phyloP scores from a whole-genome alignment of 106 monocot genomes.

The Dendrobium chrysotoxum region DNA sequence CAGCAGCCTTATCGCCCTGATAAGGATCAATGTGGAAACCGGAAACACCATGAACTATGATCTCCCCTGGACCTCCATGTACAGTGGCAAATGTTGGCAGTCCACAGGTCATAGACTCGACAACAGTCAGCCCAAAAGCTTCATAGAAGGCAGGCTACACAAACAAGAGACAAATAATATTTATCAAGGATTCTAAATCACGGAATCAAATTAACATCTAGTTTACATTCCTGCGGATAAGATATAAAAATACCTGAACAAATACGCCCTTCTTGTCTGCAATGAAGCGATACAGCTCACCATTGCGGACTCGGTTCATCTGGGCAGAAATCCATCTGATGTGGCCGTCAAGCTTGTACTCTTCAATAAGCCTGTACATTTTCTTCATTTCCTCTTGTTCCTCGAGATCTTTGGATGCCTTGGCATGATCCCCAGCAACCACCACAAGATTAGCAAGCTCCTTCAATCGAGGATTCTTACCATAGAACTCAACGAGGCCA shows the following conservation, averaged over 20 bases:
- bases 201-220: background rate
- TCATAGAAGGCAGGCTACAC: conserved; percentile 68
- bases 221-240: background rate
- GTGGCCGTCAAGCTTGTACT: conserved; percentile 60
- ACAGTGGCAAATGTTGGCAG: conserved; percentile 67
- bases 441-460: conserved; percentile 69
- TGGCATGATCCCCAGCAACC: conserved; percentile 68
- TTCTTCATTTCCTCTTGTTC: conserved; percentile 70
- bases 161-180: background rate
- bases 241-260: conserved; percentile 39
- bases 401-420: conserved; percentile 58
- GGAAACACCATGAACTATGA: conserved; percentile 57
- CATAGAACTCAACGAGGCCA: conserved; percentile 62
- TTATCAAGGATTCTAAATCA: background rate
- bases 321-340: conserved; percentile 80
- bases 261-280: conserved; percentile 60
- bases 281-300: conserved; percentile 69
- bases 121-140: conserved; percentile 71
- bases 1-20: conserved; percentile 53
- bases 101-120: conserved; percentile 75
- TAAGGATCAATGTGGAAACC: conserved; percentile 78
- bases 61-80: conserved; percentile 57
- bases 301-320: conserved; percentile 75
- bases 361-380: conserved; percentile 55
- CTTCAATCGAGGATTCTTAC: conserved; percentile 42